Evolutionary conservation across 192 early-diverging fungal species (phyloP).

Genomic region (Backusella parvicylindrica): DNA sequence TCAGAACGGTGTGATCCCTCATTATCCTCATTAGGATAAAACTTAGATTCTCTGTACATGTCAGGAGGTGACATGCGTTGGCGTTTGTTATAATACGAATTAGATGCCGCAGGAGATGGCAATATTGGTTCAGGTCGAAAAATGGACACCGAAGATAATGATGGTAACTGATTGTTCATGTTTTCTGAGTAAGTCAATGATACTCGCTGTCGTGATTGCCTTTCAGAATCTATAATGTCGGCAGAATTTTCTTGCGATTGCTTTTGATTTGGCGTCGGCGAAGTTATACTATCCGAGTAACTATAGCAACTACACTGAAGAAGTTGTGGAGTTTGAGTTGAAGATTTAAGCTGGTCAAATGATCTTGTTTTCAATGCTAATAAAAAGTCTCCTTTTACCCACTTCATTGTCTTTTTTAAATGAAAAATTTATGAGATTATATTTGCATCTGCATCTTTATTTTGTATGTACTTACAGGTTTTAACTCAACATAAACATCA

Average conservation of each 20-base stretch:
- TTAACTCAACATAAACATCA: conserved; percentile 21
- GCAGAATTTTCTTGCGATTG: neutral
- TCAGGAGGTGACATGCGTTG: conserved; percentile 2
- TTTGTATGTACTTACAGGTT: conserved; percentile 23
- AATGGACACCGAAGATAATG: neutral
- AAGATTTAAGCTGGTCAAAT: conserved; percentile 13
- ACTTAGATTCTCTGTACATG: neutral
- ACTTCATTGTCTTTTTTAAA: conserved; percentile 22
- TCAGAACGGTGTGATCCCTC: neutral
- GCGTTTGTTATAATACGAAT: neutral
- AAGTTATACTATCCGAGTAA: neutral
- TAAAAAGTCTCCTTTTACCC: conserved; percentile 22
- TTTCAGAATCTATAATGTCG: neutral
- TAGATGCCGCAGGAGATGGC: neutral
- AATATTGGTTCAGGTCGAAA: conserved; percentile 6
- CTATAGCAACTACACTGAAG: conserved; percentile 12
- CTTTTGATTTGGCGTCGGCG: neutral
- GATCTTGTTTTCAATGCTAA: conserved; percentile 11
- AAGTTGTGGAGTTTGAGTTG: conserved; percentile 1
- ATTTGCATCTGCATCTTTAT: neutral
- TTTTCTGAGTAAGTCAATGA: neutral
- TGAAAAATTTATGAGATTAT: neutral
- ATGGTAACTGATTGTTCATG: neutral
- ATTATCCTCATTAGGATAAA: neutral
- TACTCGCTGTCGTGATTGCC: conserved; percentile 4